Evolutionary conservation across 441 rosid genomes (phyloP), one percentile per base, ranked within the genome.

Genomic region (Populus hybrid): DNA sequence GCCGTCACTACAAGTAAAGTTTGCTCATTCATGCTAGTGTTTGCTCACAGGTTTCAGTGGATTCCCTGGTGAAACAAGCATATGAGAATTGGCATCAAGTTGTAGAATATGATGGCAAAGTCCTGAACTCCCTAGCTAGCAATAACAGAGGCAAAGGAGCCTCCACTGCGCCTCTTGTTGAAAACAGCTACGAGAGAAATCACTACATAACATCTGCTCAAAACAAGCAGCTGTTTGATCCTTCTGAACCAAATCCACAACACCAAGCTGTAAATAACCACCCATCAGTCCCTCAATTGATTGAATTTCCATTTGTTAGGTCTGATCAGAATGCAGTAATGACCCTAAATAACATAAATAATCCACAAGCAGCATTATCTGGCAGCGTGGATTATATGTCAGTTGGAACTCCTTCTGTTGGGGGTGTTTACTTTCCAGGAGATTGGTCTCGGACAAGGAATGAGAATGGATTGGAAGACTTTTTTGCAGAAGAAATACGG

Each of bases 11-110:
- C 65, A 30, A 40, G 28, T 69, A 69, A 9, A 35, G 8, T 30
- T 63, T n/a, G 50, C 64, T 75, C 26, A 78, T 79, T 76, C 36
- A 70, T 70, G 7, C 74, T 65, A 30, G 61, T 38, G 63, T 76
- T 82, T 81, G 74, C 75, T 34, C 80, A 76, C 93, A 97, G 99
- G 82, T 93, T 34, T 87, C 86, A 42, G 98, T 94, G 40, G 99
- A 97, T 85, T 84, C 92, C 67, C 81, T 91, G 84, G 92, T 94
- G 84, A 97, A 92, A 85, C 85, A 82, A 75, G 98, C 99, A 46
- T 94, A 97, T 71, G 99, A 94, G 38, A 92, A 94, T 78, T 97
- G 98, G 99, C 90, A 90, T 84, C 93, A 89, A 81, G 98, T 94
- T 7, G 71, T 93, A 59, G 97, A 94, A 87, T 97, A 93, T 73